phyloP scores from a whole-genome alignment of 441 rosid genomes.

The Pelargonium myrrhifolium region DNA sequence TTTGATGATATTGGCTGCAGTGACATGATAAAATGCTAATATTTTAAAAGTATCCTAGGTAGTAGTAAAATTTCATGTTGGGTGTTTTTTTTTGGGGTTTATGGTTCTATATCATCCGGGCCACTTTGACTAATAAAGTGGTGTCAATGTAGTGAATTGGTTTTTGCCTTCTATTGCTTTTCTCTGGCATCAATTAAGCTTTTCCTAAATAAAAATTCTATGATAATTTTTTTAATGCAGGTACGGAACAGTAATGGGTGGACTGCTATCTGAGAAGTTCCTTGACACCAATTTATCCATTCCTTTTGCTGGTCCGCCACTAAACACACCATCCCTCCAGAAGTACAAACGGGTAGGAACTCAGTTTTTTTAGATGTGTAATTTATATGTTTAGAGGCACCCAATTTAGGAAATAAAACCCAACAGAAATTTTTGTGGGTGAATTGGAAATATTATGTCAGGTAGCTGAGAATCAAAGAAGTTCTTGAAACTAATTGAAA shows the following conservation, averaged over 20 bases:
- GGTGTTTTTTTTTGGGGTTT: background rate
- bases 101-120: background rate
- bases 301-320: conserved; percentile 75
- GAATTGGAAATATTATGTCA: no score
- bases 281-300: conserved; percentile 74
- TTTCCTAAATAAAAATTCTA: conserved; percentile 12
- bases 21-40: background rate
- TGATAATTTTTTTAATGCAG: conserved; percentile 33
- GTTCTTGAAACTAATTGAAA: no score
- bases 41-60: background rate
- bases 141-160: background rate
- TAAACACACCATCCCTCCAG: conserved; percentile 83
- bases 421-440: no score
- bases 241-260: conserved; percentile 94
- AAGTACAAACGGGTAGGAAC: conserved; percentile 74
- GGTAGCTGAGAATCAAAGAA: no score
- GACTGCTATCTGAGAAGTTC: conserved; percentile 85
- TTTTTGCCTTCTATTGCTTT: conserved; percentile 4
- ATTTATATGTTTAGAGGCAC: background rate
- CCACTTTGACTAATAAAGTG: background rate
- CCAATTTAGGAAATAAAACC: no score
- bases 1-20: no score
- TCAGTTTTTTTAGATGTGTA: background rate
- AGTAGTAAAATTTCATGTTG: background rate
- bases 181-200: conserved; percentile 11